Conservation (phyloP, 495 filamentous ascomycete genomes). For the Penicillium ochrochloron region DNA sequence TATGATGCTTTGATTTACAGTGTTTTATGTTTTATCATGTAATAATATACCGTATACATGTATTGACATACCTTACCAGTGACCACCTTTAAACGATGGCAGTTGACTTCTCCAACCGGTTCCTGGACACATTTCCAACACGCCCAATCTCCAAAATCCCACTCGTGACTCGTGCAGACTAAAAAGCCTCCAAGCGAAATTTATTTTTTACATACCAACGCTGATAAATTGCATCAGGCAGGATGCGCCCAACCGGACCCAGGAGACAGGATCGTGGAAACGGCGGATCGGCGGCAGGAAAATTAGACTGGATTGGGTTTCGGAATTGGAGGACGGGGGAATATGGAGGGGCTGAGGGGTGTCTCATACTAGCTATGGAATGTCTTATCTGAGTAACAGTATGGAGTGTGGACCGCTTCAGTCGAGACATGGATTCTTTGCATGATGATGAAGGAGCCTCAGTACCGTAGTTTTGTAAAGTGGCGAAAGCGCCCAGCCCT, state of each 20-base stretch:
- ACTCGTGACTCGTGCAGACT: not conserved
- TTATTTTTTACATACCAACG: not conserved
- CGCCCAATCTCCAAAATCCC: not conserved
- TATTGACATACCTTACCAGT: not conserved
- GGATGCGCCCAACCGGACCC: constrained; percentile 26
- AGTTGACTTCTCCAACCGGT: constrained; percentile 3
- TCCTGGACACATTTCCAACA: constrained; percentile 19
- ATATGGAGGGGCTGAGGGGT: not conserved
- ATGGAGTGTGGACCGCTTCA: not conserved
- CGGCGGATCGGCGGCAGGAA: constrained; percentile 9
- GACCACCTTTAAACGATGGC: not conserved
- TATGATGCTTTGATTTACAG: not conserved
- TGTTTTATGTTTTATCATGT: not conserved
- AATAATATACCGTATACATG: not conserved
- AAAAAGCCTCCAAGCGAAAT: constrained; percentile 7
- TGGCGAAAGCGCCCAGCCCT: not conserved
- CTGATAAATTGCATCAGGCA: constrained; percentile 11
- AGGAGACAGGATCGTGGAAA: constrained; percentile 17
- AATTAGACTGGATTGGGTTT: constrained; percentile 14
- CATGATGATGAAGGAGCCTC: not conserved
- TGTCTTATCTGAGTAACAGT: not conserved
- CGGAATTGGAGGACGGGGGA: not conserved
- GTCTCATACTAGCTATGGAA: not conserved
- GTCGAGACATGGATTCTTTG: not conserved
- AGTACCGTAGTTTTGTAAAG: not conserved